Percentiles rank a stretch among this genome's conserved stretches.
Evolutionary conservation across 257 asterid genomes (phyloP).

Genomic region (Nicotiana paniculata): DNA sequence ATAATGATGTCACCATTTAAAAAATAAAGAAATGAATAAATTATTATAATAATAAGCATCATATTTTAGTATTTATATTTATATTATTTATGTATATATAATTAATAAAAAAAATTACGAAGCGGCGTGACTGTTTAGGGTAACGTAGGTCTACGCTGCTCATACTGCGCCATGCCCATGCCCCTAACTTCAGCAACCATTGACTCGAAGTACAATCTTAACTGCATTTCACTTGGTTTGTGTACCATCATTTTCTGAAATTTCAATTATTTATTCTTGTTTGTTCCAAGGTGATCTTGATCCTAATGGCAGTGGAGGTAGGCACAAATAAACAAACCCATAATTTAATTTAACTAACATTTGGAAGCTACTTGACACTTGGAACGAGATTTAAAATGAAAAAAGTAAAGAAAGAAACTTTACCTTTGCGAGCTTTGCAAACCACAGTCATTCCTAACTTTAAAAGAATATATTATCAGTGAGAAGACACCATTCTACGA

Average conservation of each 20-base stretch:
- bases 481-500: too few species aligned
- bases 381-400: neutral
- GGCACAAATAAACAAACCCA: neutral
- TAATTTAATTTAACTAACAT: neutral
- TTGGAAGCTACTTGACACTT: neutral
- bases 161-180: neutral
- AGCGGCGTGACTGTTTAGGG: fast-evolving
- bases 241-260: neutral
- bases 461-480: too few species aligned
- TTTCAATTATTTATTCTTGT: neutral
- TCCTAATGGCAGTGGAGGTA: neutral
- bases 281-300: neutral
- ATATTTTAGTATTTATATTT: too few species aligned
- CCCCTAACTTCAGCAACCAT: neutral
- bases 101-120: too few species aligned
- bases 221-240: neutral
- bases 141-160: too few species aligned
- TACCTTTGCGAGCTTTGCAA: neutral
- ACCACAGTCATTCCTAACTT: too few species aligned
- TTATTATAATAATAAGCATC: too few species aligned
- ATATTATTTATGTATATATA: too few species aligned
- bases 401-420: neutral
- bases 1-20: too few species aligned
- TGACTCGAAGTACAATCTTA: neutral
- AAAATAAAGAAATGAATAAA: too few species aligned